Base-by-base conservation (phyloP, 2,329 filamentous ascomycete species). In the Colletotrichum shisoi region DNA sequence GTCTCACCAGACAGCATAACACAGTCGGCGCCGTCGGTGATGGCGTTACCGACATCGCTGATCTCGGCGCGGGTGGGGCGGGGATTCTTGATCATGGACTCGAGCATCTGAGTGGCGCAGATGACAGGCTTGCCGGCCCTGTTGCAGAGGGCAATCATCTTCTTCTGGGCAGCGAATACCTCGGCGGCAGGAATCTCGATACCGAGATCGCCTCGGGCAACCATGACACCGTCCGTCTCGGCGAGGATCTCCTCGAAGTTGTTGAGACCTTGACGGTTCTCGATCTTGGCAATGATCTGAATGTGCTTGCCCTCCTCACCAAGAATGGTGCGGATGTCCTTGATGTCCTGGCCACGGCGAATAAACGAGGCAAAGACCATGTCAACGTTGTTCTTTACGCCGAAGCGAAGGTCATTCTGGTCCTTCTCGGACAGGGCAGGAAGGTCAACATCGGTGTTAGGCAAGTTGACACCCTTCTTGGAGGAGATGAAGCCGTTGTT, bases 91-190 rank as follows among this genome's bases (percentile, higher is more conserved):
- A 97, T 99, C 95, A 99, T 99, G 71, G 93, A 97, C 88, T 99
- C 95, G 73, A 99, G 88, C 95, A 99, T 99, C 86, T 99, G 95
- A 46, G 95, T 99, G 68, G 95, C 95, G 82, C 94, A 98, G 79
- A 99, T 97, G 80, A 94, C 94, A 73, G 95, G 95, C 88, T 99
- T 99, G 82, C 95, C 95, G 73, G 93, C 94, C 78, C 97, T 89
- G 86, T 99, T 99, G 89, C 95, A 99, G 90, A 98, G 98, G 82
- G 95, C 94, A 81, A 99, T 99, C 88, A 99, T 94, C 92, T 99
- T 99, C 91, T 99, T 99, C 87, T 99, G 95, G 64, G 95, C 95
- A 73, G 96, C 93, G 82, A 99, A 99, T 72, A 99, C 95, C 86
- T 99, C 95, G 71, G 94, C 93, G 69, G 95, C 94, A 57, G 95